Conservation (phyloP, 306 rosid genomes). For the Datisca glomerata region DNA sequence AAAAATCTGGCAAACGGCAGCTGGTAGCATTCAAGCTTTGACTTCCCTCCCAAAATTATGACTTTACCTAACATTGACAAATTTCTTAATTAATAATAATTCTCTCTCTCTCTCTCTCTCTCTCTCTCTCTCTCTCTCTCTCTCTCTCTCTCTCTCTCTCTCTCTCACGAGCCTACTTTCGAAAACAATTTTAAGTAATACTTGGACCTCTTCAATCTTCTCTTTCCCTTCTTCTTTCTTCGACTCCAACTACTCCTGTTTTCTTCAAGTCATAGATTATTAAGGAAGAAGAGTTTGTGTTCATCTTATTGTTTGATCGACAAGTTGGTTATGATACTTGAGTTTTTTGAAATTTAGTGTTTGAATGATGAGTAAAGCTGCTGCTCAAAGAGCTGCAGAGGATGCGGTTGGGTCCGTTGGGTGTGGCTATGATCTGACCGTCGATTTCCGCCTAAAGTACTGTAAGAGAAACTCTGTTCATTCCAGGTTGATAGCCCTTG, state of each 20-base stretch:
- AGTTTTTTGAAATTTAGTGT: background rate
- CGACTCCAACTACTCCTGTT: background rate
- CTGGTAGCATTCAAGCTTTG: no score
- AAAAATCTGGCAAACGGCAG: no score
- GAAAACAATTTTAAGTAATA: no score
- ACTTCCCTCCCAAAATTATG: no score
- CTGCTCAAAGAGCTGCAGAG: slow-evolving; percentile 22
- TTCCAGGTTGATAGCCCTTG: slow-evolving; percentile 35
- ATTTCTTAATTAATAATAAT: no score
- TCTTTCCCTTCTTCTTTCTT: background rate
- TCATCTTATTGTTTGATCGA: no score
- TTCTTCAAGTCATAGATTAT: no score
- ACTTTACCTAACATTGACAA: no score
- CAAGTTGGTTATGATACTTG: background rate
- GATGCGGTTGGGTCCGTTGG: slow-evolving; percentile 42
- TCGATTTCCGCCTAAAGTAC: slow-evolving; percentile 51
- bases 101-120: background rate
- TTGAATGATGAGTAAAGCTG: slow-evolving; percentile 14
- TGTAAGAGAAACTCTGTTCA: slow-evolving; percentile 31
- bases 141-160: background rate
- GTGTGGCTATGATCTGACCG: slow-evolving; percentile 50
- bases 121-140: background rate
- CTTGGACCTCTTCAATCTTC: background rate
- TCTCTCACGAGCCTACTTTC: background rate
- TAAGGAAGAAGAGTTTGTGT: no score